Conservation (phyloP, 768 basidiomycete species). For the Gyrodon lividus region DNA sequence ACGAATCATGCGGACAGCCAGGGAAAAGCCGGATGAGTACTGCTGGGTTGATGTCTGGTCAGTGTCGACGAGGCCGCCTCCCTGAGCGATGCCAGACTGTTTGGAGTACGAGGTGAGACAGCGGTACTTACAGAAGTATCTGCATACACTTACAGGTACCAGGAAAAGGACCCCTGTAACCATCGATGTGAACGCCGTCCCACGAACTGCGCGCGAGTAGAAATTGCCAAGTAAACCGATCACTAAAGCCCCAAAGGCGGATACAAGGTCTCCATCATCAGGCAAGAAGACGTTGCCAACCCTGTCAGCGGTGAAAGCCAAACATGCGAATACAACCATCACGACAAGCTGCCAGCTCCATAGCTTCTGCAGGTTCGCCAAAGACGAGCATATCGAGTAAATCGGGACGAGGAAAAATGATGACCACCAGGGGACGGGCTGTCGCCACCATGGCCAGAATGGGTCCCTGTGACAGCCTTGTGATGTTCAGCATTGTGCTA, state of each 20-base stretch:
- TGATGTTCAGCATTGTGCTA: slow-evolving; percentile 30
- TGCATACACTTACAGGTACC: slow-evolving; percentile 68
- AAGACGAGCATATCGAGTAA: slow-evolving; percentile 70
- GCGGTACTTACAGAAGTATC: neutral
- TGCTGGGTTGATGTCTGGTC: slow-evolving; percentile 57
- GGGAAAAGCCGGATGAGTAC: slow-evolving; percentile 74
- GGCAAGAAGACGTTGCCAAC: slow-evolving; percentile 59
- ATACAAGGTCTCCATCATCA: slow-evolving; percentile 69
- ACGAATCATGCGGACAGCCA: slow-evolving; percentile 80
- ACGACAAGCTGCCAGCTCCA: slow-evolving; percentile 69
- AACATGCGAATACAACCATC: slow-evolving; percentile 82
- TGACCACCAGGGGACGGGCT: slow-evolving; percentile 82
- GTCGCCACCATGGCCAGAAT: slow-evolving; percentile 73
- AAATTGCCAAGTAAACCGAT: slow-evolving; percentile 79
- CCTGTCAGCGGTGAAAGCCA: slow-evolving; percentile 69
- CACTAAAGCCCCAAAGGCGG: slow-evolving; percentile 74
- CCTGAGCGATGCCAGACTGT: slow-evolving; percentile 75
- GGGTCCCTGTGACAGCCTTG: slow-evolving; percentile 76
- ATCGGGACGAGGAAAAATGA: slow-evolving; percentile 73
- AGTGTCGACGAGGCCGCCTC: slow-evolving; percentile 60
- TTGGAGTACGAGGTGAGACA: slow-evolving; percentile 18
- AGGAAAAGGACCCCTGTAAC: slow-evolving; percentile 92
- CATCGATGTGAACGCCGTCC: slow-evolving; percentile 88
- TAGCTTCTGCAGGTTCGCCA: slow-evolving; percentile 74
- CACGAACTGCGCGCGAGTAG: slow-evolving; percentile 73